Conservation (phyloP, 192 early-diverging fungal species). For the Helicostylum pulchrum region DNA sequence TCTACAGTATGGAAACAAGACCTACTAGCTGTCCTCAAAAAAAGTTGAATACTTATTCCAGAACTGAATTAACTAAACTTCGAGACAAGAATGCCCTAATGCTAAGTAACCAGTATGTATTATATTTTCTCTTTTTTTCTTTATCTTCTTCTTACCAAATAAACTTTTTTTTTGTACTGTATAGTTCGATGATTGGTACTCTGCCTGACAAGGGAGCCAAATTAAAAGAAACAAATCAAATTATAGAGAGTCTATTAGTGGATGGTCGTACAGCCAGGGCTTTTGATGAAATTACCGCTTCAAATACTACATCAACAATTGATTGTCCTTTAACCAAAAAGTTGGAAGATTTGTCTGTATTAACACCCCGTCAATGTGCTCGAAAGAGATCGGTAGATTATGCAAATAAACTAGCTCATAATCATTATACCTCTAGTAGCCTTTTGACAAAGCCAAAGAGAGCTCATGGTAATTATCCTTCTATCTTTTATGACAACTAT, state of each 20-base stretch:
- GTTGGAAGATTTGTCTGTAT: conserved; percentile 1
- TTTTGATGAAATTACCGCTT: not conserved
- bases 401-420: conserved; percentile 20
- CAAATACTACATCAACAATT: not conserved
- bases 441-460: conserved; percentile 17
- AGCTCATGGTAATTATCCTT: not conserved
- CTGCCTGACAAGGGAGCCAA: conserved; percentile 26
- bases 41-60: conserved; percentile 8
- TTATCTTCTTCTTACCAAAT: not conserved
- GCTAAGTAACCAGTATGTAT: conserved; percentile 14
- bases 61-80: conserved; percentile 9
- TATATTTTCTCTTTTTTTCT: not conserved
- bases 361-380: conserved; percentile 20
- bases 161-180: not conserved
- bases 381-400: conserved; percentile 23
- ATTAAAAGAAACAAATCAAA: conserved; percentile 18
- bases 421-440: conserved; percentile 13
- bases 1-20: too few species aligned
- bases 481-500: not conserved
- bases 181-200: conserved; percentile 18
- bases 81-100: conserved; percentile 9
- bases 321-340: not conserved
- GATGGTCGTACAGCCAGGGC: not conserved
- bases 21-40: not conserved
- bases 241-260: conserved; percentile 14